A percentile compares a stretch with the other conserved stretches of the same genome.
These are phyloP conservation scores for Alternaria brassicae DNA, from an alignment of 2,329 filamentous ascomycete species.

Conservation along the genomic window DNA sequence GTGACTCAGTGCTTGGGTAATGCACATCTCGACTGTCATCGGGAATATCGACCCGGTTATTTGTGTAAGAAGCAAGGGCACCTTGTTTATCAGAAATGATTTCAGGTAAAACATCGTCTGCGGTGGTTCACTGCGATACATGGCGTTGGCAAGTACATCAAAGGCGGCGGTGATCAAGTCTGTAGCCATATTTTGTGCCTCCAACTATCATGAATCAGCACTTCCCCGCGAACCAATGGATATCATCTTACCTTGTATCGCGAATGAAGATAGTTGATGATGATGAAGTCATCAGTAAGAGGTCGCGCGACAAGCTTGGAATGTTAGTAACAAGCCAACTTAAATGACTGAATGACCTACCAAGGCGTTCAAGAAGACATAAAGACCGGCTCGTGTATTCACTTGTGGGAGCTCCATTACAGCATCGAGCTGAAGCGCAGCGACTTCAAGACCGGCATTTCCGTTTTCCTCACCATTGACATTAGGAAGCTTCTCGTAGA, in stretches of 20 bases:
- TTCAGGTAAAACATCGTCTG: slow-evolving; percentile 75
- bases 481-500: slow-evolving; percentile 54
- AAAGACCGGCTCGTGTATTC: slow-evolving; percentile 82
- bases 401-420: slow-evolving; percentile 72
- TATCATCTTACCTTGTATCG: slow-evolving; percentile 72
- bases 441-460: slow-evolving; percentile 50
- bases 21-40: slow-evolving; percentile 68
- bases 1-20: slow-evolving; percentile 69
- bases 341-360: slow-evolving; percentile 57
- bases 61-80: slow-evolving; percentile 67
- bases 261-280: slow-evolving; percentile 83
- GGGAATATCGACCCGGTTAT: slow-evolving; percentile 66
- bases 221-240: neutral
- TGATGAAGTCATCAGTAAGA: slow-evolving; percentile 77
- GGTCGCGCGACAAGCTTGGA: slow-evolving; percentile 80
- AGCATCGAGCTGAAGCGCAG: slow-evolving; percentile 61
- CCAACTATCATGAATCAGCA: slow-evolving; percentile 62
- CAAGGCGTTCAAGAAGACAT: slow-evolving; percentile 82
- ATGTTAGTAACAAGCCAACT: slow-evolving; percentile 40
- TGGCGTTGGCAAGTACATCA: slow-evolving; percentile 85
- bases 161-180: slow-evolving; percentile 90
- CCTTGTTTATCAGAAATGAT: slow-evolving; percentile 82
- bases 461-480: slow-evolving; percentile 53
- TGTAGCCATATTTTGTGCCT: slow-evolving; percentile 77
- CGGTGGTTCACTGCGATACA: slow-evolving; percentile 70